Percentiles rank a stretch among this genome's conserved stretches.
These are phyloP conservation scores for Dendrobium huoshanense DNA, from an alignment of 106 monocot species.

Conservation along the genomic window DNA sequence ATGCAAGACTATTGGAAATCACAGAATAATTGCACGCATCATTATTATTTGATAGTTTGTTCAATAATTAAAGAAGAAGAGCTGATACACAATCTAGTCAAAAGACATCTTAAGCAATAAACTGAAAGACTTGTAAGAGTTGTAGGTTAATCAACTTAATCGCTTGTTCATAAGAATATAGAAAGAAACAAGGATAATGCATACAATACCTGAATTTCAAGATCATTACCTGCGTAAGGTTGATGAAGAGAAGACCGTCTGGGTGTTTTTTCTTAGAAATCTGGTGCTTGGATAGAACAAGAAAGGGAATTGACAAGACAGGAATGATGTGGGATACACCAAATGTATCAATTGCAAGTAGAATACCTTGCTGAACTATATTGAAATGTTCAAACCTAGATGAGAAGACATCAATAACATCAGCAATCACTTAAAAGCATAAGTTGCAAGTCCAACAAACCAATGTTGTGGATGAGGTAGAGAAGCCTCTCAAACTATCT, in stretches of 20 bases:
- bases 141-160: not conserved
- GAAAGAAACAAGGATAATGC: not conserved
- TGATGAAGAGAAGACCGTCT: conserved; percentile 16
- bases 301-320: conserved; percentile 71
- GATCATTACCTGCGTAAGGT: conserved; percentile 37
- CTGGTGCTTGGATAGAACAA: conserved; percentile 25
- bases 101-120: not conserved
- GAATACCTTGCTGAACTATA: conserved; percentile 68
- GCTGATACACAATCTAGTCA: not conserved
- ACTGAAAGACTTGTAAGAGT: not conserved
- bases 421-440: not conserved
- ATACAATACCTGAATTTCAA: not conserved
- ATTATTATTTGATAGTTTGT: not conserved
- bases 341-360: conserved; percentile 88
- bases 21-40: not conserved
- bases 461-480: not conserved
- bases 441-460: not conserved
- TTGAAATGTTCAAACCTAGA: conserved; percentile 90
- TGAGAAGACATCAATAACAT: not conserved
- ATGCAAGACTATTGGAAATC: no score
- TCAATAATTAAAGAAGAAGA: not conserved
- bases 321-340: conserved; percentile 83
- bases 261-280: conserved; percentile 3
- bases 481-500: not conserved
- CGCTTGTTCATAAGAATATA: not conserved